Percentiles rank a stretch among this genome's conserved stretches.
These are phyloP conservation scores for Pythium coloratum DNA, from an alignment of 352 stramenopile species.

Conservation along the genomic window DNA sequence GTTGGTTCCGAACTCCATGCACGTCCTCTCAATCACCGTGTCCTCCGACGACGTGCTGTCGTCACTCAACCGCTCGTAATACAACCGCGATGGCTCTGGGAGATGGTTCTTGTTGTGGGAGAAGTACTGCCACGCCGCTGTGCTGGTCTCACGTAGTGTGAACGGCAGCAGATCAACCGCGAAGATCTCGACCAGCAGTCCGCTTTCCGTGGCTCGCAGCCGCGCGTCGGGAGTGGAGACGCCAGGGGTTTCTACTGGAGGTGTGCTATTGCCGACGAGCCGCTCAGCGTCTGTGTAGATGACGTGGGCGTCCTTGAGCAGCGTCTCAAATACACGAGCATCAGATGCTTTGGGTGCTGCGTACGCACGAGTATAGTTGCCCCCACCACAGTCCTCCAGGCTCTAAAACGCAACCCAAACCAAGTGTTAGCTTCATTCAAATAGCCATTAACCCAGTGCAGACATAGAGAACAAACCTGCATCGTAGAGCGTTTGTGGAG, in stretches of 20 bases:
- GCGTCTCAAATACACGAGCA: neutral
- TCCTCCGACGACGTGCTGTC: constrained; percentile 27
- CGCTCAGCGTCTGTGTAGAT: constrained; percentile 8
- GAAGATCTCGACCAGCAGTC: constrained; percentile 14
- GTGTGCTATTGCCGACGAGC: neutral
- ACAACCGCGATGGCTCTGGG: constrained; percentile 7
- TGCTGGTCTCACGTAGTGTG: constrained; percentile 8
- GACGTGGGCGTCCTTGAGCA: constrained; percentile 8
- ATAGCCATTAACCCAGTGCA: no score
- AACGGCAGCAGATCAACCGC: constrained; percentile 14
- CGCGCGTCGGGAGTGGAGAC: neutral
- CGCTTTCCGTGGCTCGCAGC: constrained; percentile 9
- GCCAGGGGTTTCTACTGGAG: no score
- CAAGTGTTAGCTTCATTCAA: no score
- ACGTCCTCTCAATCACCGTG: constrained; percentile 46
- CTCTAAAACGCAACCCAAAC: neutral
- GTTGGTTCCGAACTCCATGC: constrained; percentile 41
- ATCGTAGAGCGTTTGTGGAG: constrained; percentile 30
- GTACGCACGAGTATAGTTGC: neutral
- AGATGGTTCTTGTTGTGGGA: constrained; percentile 19
- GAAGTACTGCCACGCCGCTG: constrained; percentile 17
- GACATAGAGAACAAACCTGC: no score
- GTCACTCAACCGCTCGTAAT: constrained; percentile 12
- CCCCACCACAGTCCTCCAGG: neutral
- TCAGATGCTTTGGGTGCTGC: neutral